phyloP scores from a whole-genome alignment of 2,329 filamentous ascomycete species.

The Sporothrix phasma region DNA sequence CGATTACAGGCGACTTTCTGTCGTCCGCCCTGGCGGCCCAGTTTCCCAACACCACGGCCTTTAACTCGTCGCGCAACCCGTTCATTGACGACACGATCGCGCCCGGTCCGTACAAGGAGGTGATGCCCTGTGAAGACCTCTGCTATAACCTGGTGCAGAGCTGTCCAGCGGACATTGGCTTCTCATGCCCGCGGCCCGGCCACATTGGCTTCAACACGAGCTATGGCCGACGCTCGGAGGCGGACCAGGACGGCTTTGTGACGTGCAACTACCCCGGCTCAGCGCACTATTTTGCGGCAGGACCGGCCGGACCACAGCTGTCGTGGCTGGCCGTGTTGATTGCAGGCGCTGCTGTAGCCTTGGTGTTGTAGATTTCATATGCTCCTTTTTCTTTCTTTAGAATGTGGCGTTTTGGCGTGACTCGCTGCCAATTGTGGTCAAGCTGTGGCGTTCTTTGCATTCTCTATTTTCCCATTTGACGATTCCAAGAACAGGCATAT shows the following conservation, averaged over 20 bases:
- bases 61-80: slow-evolving; percentile 55
- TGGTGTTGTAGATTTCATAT: background rate
- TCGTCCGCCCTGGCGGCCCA: slow-evolving; percentile 25
- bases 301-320: slow-evolving; percentile 11
- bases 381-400: background rate
- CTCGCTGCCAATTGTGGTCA: background rate
- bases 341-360: background rate
- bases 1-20: slow-evolving; percentile 52
- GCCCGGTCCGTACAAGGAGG: slow-evolving; percentile 88
- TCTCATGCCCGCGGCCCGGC: slow-evolving; percentile 56
- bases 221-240: slow-evolving; percentile 30
- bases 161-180: slow-evolving; percentile 68
- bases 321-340: slow-evolving; percentile 2
- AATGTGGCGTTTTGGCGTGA: background rate
- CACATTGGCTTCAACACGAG: slow-evolving; percentile 35
- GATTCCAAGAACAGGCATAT: background rate
- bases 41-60: slow-evolving; percentile 28
- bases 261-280: slow-evolving; percentile 54
- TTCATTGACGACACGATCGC: slow-evolving; percentile 61
- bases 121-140: slow-evolving; percentile 77
- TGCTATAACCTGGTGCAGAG: slow-evolving; percentile 79
- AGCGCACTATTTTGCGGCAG: slow-evolving; percentile 38
- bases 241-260: slow-evolving; percentile 22
- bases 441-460: background rate
- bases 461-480: background rate